phyloP scores from a whole-genome alignment of 164 flowering plant species.

The Umbilicus rupestris region DNA sequence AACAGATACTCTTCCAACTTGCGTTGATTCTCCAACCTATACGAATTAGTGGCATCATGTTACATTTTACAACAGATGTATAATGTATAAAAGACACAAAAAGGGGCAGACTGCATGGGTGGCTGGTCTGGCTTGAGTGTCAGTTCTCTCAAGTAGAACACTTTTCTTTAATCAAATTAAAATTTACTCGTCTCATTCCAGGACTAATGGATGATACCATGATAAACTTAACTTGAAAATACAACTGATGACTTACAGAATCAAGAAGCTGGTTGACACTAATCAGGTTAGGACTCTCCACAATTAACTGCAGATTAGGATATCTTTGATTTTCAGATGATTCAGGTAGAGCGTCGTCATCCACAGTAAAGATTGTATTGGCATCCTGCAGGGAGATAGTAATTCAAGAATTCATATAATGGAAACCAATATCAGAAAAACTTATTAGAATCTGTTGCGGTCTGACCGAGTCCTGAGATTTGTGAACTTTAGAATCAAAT shows the following conservation, averaged over 20 bases:
- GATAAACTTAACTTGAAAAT: not conserved
- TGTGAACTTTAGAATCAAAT: constrained; percentile 18
- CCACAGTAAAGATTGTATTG: constrained; percentile 20
- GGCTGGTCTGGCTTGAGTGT: no score
- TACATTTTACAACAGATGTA: not conserved
- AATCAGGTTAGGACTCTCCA: constrained; percentile 41
- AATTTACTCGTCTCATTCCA: not conserved
- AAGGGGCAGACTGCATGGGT: not conserved
- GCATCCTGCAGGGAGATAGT: not conserved
- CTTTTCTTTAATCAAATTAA: no score
- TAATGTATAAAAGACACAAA: not conserved
- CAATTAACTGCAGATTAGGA: constrained; percentile 14
- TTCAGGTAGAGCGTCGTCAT: constrained; percentile 43
- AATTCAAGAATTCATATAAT: not conserved
- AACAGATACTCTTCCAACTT: constrained; percentile 68
- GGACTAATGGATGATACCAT: not conserved
- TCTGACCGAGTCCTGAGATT: constrained; percentile 16
- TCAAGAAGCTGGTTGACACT: constrained; percentile 87
- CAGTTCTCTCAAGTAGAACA: no score
- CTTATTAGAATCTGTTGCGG: not conserved
- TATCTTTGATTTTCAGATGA: constrained; percentile 32
- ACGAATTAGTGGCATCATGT: not conserved
- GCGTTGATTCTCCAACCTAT: constrained; percentile 74
- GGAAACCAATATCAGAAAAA: not conserved
- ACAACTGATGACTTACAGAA: constrained; percentile 45